These are phyloP conservation scores for Coniochaeta pulveracea DNA, from an alignment of 2,329 filamentous ascomycete genomes.

Conservation along the genomic window DNA sequence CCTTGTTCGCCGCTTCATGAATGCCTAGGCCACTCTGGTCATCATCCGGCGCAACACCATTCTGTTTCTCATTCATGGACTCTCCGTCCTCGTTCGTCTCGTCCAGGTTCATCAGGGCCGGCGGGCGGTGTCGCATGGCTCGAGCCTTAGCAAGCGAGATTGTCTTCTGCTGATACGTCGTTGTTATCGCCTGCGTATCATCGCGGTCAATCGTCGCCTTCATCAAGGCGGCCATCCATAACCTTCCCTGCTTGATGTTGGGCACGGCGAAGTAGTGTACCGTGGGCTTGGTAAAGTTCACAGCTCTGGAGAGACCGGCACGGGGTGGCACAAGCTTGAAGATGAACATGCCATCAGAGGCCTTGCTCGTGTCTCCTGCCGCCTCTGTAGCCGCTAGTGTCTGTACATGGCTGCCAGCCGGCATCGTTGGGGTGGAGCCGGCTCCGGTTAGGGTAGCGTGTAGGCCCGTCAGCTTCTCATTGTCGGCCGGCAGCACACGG, in stretches of 20 bases:
- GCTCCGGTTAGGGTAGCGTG: conserved; percentile 88
- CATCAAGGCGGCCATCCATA: conserved; percentile 99
- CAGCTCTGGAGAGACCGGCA: conserved; percentile 73
- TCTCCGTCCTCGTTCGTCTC: conserved; percentile 20
- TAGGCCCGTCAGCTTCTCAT: conserved; percentile 78
- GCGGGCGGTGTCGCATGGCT: conserved; percentile 79
- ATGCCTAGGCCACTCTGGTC: no score
- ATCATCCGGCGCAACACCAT: conserved; percentile 9
- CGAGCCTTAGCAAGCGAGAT: conserved; percentile 85
- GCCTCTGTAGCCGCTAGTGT: conserved; percentile 32
- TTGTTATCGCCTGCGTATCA: conserved; percentile 65
- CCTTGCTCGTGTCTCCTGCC: conserved; percentile 30
- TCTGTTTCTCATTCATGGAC: conserved; percentile 8
- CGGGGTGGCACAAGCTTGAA: conserved; percentile 95
- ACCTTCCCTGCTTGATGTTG: conserved; percentile 72
- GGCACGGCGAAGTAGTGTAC: conserved; percentile 97
- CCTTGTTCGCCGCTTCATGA: conserved; percentile 2
- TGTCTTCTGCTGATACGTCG: conserved; percentile 93
- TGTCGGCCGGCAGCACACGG: conserved; percentile 87
- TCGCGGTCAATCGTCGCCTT: conserved; percentile 98
- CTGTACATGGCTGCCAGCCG: conserved; percentile 31
- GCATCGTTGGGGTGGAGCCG: conserved; percentile 52
- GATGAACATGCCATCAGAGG: conserved; percentile 72
- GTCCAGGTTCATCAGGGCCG: conserved; percentile 68
- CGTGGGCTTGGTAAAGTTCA: conserved; percentile 95